phyloP scores from a whole-genome alignment of 83 land plant species.

The Diphasiastrum complanatum region DNA sequence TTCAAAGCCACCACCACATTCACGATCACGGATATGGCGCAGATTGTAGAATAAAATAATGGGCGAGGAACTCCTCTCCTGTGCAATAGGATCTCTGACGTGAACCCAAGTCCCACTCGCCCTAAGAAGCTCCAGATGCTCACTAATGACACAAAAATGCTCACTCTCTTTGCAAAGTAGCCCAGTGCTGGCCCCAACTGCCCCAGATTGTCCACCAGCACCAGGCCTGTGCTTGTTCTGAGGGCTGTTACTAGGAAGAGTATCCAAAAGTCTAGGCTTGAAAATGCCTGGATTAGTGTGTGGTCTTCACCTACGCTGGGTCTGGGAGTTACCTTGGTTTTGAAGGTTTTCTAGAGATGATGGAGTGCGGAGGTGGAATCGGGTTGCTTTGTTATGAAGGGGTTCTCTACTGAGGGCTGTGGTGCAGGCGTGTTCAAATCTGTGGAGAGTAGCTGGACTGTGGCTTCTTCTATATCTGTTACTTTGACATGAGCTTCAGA shows the following conservation, averaged over 20 bases:
- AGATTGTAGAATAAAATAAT: conserved; percentile 12
- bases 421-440: too few species aligned
- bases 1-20: conserved; percentile 29
- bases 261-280: conserved; percentile 30
- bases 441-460: too few species aligned
- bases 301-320: conserved; percentile 30
- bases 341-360: too few species aligned
- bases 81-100: conserved; percentile 31
- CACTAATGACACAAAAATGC: conserved; percentile 20
- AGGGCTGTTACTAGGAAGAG: conserved; percentile 14
- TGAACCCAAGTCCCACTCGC: conserved; percentile 22
- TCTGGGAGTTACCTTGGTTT: background rate
- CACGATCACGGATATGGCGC: conserved; percentile 11
- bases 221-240: conserved; percentile 22
- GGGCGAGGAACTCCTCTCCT: conserved; percentile 29
- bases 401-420: too few species aligned
- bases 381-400: too few species aligned
- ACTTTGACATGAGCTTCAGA: too few species aligned
- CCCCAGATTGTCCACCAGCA: conserved; percentile 34
- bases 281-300: conserved; percentile 24
- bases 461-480: too few species aligned
- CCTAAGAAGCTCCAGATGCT: conserved; percentile 40
- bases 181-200: conserved; percentile 29
- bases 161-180: conserved; percentile 4
- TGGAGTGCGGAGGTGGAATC: too few species aligned